Conservation (phyloP, 768 basidiomycete species). For the Rhodotorula kratochvilovae region DNA sequence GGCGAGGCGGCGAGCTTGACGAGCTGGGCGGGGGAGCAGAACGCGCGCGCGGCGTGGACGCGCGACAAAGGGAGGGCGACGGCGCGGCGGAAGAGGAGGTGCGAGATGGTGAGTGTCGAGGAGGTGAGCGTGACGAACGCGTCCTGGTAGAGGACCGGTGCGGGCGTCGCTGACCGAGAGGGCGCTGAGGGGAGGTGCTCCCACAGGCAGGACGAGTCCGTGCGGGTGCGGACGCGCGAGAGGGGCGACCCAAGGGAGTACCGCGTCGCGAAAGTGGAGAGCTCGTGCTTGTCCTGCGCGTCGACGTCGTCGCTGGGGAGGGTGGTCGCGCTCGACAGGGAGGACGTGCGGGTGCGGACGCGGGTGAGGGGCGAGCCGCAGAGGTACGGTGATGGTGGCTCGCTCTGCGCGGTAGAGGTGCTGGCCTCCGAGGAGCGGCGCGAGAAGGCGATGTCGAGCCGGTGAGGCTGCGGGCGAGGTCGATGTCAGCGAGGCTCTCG, state of each 20-base stretch:
- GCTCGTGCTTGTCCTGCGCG: neutral
- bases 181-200: neutral
- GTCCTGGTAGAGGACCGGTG: neutral
- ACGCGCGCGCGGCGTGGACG: neutral
- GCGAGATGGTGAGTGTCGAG: neutral
- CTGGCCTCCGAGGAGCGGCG: neutral
- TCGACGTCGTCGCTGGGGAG: neutral
- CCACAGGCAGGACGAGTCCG: neutral
- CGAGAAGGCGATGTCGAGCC: neutral
- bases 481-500: neutral
- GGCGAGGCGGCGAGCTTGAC: neutral
- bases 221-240: conserved; percentile 2
- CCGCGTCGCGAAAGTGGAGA: neutral
- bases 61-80: neutral
- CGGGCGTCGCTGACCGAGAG: neutral
- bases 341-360: neutral
- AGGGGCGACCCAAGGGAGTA: conserved; percentile 2
- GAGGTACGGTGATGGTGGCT: neutral
- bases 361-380: neutral
- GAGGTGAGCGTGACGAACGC: neutral
- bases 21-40: neutral
- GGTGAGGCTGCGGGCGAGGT: neutral
- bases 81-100: conserved; percentile 1
- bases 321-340: neutral
- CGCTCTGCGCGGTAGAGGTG: neutral